Percentiles rank a stretch among this genome's conserved stretches.
These are phyloP conservation scores for Fusarium fujikuroi DNA, from an alignment of 2,329 filamentous ascomycete species.

Conservation along the genomic window DNA sequence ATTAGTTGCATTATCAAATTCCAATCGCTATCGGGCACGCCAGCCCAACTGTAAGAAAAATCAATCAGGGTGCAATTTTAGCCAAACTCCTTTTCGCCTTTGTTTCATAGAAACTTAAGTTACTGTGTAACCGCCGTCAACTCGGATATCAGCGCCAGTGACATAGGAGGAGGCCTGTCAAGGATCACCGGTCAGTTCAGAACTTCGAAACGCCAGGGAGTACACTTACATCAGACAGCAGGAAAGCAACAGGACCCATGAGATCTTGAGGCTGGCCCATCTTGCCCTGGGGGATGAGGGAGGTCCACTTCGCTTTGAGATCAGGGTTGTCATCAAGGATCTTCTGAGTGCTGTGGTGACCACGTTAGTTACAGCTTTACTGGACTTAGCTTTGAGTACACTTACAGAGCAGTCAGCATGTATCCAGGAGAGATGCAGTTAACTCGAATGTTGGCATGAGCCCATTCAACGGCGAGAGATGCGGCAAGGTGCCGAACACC, in stretches of 20 bases:
- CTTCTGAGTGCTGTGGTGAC: slow-evolving; percentile 77
- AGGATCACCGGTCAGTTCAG: not conserved
- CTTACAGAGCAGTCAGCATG: slow-evolving; percentile 93
- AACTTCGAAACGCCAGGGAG: no score
- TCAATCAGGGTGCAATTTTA: slow-evolving; percentile 3
- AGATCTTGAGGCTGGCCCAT: slow-evolving; percentile 93
- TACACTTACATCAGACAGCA: slow-evolving; percentile 71
- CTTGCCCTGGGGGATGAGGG: slow-evolving; percentile 89
- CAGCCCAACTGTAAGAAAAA: slow-evolving; percentile 9
- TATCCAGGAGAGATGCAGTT: slow-evolving; percentile 97
- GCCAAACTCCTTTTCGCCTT: not conserved
- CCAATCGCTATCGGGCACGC: slow-evolving; percentile 27
- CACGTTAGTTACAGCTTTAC: not conserved
- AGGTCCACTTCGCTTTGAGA: slow-evolving; percentile 89
- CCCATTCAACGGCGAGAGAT: slow-evolving; percentile 94
- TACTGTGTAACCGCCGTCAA: slow-evolving; percentile 90
- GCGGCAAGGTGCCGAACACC: slow-evolving; percentile 89
- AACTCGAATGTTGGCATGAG: slow-evolving; percentile 84
- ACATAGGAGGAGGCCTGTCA: slow-evolving; percentile 73
- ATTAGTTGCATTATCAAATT: slow-evolving; percentile 37
- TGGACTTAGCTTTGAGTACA: slow-evolving; percentile 18
- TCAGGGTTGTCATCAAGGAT: slow-evolving; percentile 94
- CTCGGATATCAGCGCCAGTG: slow-evolving; percentile 77
- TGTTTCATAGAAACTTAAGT: slow-evolving; percentile 59
- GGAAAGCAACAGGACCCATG: slow-evolving; percentile 91